phyloP scores from a whole-genome alignment of 2,329 filamentous ascomycete species.

The Hymenoscyphus scutula region DNA sequence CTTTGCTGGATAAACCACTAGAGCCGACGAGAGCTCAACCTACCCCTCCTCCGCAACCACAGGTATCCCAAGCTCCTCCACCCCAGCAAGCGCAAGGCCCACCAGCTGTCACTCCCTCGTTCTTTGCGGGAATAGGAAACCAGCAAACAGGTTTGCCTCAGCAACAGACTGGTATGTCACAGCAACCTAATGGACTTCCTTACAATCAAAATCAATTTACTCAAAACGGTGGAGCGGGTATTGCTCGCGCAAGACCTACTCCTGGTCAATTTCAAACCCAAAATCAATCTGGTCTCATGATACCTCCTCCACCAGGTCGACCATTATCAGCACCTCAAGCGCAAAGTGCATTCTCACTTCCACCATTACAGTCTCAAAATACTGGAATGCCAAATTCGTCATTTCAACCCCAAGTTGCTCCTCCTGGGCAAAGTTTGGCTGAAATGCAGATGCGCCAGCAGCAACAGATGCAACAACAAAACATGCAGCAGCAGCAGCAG shows the following conservation, averaged over 20 bases:
- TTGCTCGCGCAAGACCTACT: conserved; percentile 67
- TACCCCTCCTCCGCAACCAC: conserved; percentile 30
- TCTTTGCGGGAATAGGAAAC: conserved; percentile 51
- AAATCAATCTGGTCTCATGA: conserved; percentile 62
- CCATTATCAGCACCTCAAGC: conserved; percentile 87
- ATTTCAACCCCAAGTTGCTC: conserved; percentile 62
- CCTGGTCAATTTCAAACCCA: conserved; percentile 59
- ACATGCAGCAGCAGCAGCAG: conserved; percentile 43
- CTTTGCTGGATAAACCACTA: conserved; percentile 58
- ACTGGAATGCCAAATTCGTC: conserved; percentile 62
- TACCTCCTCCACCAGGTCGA: conserved; percentile 72
- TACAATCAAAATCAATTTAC: conserved; percentile 37
- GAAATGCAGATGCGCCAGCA: conserved; percentile 59
- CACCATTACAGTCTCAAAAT: conserved; percentile 78
- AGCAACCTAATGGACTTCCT: conserved; percentile 46
- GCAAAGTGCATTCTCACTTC: conserved; percentile 68
- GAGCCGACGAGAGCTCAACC: conserved; percentile 49
- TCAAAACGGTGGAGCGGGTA: conserved; percentile 30
- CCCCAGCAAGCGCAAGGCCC: conserved; percentile 39
- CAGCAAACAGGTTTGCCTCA: conserved; percentile 46
- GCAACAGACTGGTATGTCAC: conserved; percentile 40
- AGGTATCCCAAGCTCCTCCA: conserved; percentile 30
- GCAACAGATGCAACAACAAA: conserved; percentile 46
- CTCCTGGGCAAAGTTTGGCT: conserved; percentile 72
- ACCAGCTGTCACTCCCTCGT: conserved; percentile 55